Base-by-base conservation (phyloP, 1,284 basidiomycete species). In the Coniferiporia sulphurascens region DNA sequence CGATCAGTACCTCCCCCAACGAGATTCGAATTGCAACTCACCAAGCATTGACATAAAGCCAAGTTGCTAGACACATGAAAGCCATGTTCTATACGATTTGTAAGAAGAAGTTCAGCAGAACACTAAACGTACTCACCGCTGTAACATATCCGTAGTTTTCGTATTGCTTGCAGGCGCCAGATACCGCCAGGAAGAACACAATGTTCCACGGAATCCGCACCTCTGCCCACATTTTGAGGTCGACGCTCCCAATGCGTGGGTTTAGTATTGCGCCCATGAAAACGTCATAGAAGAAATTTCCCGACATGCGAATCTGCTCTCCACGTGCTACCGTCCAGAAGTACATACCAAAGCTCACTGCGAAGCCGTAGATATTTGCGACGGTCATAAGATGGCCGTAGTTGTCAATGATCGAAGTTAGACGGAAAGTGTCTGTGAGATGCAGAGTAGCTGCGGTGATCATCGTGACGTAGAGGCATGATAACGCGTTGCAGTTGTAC, bases 141-240 rank as follows among this genome's bases (percentile, higher is more conserved):
- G 95, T 96, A 46, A 98, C 89, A 72, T 94, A 93, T 45, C 96
- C 96, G 66, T 90, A 86, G 48, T 84, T 78, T 69, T 98, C 93
- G 71, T 98, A 97, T 74, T 99, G 97, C 77, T 97, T 96, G 77
- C 93, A 93, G 19, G 87, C 91, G 58, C 95, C 96, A 43, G 91
- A 95, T 48, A 98, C 85, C 7, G 93, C 83, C 68, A 98, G 82
- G 73, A 96, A 87, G 81, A 98, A 98, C 15, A 97, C 87, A 59
- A 98, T 85, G 19, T 97, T 88, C 96, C 97, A 99, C 6, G 95
- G 95, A 66, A 99, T 93, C 55, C 97, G 86, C 60, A 99, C 96
- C 73, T 99, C 96, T 27, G 93, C 93, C 86, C 95, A 99, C 95
- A 99, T 98, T 79, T 99, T 99, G 70, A 99, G 78, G 75, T 98